Evolutionary conservation across 1,284 basidiomycete genomes (phyloP), one percentile per base, ranked within the genome.

Genomic region (Flammula alnicola): DNA sequence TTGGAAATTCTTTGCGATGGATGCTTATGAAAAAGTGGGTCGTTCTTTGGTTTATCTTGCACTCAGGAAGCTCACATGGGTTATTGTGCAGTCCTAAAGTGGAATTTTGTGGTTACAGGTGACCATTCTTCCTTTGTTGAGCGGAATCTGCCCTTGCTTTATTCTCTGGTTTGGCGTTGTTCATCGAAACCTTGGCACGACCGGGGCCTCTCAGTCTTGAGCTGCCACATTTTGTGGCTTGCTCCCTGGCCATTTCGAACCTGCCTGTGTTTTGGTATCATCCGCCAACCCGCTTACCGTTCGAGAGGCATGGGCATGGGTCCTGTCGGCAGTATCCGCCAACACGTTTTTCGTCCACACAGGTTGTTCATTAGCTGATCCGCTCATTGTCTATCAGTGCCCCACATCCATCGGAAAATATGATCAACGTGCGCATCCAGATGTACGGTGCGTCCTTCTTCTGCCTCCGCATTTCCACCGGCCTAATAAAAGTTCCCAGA

Each of bases 91-190:
- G 96, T 66, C 92, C 96, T n/a, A 93, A 94, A 61, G 96, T 98
- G 49, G 94, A 98, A 72, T 98, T 98, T 69, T 99, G 96, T 68
- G 96, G 96, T 25, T 99, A 99, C 78, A 94, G 90, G 92, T 90
- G 59, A 73, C 40, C 56, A 40, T 49, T 12, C 30, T 20, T 40
- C 39, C 17, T 47, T 42, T 38, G 44, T 31, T 44, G 31, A 41
- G 17, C 17, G 23, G 17, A 16, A 17, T 23, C 40, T 19, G 31
- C 14, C 42, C 40, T 22, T 39, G 49, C 29, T 38, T 41, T 45
- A 39, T 19, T 40, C 44, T 36, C 20, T 12, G 26, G 14, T 46
- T 16, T 26, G 17, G 16, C 20, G n/a, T n/a, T n/a, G n/a, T n/a
- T n/a, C n/a, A n/a, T n/a, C n/a, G n/a, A n/a, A n/a, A n/a, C n/a